These are phyloP conservation scores for Yamadazyma atlantica DNA, from an alignment of 1,139 yeast species.

Conservation along the genomic window DNA sequence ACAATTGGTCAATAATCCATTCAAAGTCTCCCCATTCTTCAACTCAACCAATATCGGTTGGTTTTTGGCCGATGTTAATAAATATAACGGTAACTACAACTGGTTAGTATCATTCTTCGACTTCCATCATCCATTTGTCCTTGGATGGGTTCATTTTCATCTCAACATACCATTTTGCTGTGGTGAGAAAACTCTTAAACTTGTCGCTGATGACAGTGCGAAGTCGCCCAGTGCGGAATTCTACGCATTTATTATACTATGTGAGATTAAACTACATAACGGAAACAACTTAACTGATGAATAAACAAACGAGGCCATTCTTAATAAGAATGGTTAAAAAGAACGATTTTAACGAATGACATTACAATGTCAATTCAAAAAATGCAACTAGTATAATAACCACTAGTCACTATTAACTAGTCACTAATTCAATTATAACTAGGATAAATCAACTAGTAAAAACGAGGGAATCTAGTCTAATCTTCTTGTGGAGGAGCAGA, in stretches of 20 bases:
- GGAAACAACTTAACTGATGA: too few species aligned
- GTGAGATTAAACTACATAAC: too few species aligned
- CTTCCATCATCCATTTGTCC: background rate
- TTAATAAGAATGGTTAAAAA: too few species aligned
- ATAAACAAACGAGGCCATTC: too few species aligned
- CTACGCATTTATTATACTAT: too few species aligned
- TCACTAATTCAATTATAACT: too few species aligned
- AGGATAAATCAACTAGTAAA: background rate
- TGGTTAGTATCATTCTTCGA: conserved; percentile 8
- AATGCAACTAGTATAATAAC: too few species aligned
- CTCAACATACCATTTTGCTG: conserved; percentile 10
- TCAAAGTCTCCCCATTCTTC: conserved; percentile 87
- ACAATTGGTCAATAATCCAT: conserved; percentile 82
- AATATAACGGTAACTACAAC: conserved; percentile 75
- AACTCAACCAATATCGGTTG: conserved; percentile 87
- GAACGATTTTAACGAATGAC: too few species aligned
- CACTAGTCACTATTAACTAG: too few species aligned
- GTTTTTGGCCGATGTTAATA: conserved; percentile 88
- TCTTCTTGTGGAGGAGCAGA: conserved; percentile 37
- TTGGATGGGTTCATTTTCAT: background rate
- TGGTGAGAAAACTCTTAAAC: background rate
- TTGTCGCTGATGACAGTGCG: background rate
- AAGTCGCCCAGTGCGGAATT: background rate
- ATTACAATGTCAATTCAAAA: too few species aligned
- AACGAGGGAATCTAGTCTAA: background rate